Conservation (phyloP, 164 flowering plant species). For the Piper betle region DNA sequence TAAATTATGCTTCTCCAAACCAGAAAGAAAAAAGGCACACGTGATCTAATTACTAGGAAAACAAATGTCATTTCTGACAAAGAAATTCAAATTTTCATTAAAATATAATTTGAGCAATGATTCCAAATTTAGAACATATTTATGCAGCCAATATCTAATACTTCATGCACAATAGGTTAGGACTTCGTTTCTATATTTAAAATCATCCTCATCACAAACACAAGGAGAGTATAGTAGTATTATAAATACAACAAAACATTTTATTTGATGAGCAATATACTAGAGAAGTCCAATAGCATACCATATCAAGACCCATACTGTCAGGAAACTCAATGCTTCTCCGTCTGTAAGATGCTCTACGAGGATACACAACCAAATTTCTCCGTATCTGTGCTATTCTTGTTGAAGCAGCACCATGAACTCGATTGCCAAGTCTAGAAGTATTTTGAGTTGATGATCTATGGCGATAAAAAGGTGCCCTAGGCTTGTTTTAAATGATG, state of each 20-base stretch:
- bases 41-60: background rate
- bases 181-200: no score
- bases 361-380: conserved; percentile 21
- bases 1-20: background rate
- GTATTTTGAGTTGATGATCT: conserved; percentile 24
- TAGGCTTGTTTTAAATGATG: background rate
- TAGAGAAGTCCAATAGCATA: conserved; percentile 13
- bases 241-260: no score
- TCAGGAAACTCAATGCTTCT: conserved; percentile 42
- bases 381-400: conserved; percentile 42
- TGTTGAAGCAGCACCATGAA: conserved; percentile 25
- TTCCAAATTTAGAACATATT: background rate
- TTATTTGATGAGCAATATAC: background rate
- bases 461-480: conserved; percentile 15
- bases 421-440: conserved; percentile 28
- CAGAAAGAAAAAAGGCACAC: background rate
- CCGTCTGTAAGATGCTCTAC: conserved; percentile 20
- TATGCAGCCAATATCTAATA: background rate
- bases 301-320: conserved; percentile 69
- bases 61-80: background rate
- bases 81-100: no score
- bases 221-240: background rate
- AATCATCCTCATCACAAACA: background rate
- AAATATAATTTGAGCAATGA: background rate
- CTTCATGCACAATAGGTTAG: background rate